Evolutionary conservation across 73 alveolate species (phyloP).

Genomic region (Tetrahymena borealis): DNA sequence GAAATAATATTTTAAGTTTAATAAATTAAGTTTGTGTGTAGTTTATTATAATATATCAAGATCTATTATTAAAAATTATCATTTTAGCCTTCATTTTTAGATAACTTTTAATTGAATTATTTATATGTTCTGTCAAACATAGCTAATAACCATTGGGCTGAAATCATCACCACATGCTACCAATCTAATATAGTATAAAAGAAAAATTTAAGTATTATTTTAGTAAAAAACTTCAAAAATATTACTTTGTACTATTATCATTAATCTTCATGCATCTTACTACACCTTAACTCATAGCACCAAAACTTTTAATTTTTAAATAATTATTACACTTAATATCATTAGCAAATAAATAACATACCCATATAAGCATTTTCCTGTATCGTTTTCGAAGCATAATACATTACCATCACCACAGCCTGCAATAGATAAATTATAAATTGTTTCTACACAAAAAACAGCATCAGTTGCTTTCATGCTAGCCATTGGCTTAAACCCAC

Average conservation of each 20-base stretch:
- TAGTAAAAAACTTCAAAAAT: background rate
- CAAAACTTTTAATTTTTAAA: conserved; percentile 10
- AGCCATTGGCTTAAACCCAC: conserved; percentile 76
- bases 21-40: no score
- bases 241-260: conserved; percentile 14
- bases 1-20: no score
- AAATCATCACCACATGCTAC: conserved; percentile 40
- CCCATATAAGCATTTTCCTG: conserved; percentile 91
- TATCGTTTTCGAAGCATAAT: conserved; percentile 78
- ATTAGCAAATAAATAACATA: conserved; percentile 58
- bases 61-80: no score
- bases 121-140: background rate
- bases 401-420: conserved; percentile 99
- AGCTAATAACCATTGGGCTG: conserved; percentile 22
- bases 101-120: no score
- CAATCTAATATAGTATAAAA: background rate
- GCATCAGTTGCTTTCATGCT: conserved; percentile 89
- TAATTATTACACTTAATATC: conserved; percentile 20
- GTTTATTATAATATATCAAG: no score
- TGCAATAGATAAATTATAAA: conserved; percentile 82
- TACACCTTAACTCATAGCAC: conserved; percentile 41
- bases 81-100: no score
- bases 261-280: conserved; percentile 30
- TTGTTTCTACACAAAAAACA: conserved; percentile 89
- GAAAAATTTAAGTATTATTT: background rate